Evolutionary conservation across 78 protist species (phyloP), one percentile per base, ranked within the genome.

Genomic region (Pigoraptor vietnamica): DNA sequence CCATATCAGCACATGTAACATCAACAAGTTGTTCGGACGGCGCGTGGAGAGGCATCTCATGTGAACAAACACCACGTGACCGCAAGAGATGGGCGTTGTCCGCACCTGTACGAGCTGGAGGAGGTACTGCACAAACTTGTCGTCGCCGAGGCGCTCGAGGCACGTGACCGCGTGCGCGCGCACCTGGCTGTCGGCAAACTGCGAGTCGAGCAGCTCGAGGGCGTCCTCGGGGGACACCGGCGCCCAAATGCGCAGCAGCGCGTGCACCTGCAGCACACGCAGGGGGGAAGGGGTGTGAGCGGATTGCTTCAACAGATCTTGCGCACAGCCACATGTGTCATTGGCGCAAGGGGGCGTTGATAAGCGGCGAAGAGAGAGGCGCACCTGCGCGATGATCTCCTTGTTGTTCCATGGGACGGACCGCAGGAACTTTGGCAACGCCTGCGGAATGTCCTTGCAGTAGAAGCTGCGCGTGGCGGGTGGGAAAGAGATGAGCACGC

Each of bases 361-460:
- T 10, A 0, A 33, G n/a, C 24, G 2, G 67, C 86, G 29, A 10
- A 40, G 92, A 9, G 92, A 94, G n/a, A n/a, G n/a, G n/a, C n/a
- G n/a, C n/a, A n/a, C n/a, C 38, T 95, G 98, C 25, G 39, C 94
- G 25, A 97, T 97, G 14, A 92, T 94, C 0, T 24, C 24, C 6
- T 97, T 94, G 25, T 88, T 36, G 37, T 33, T 67, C 99, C 98
- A 97, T 24, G 84, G 89, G 38, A 97, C 98, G 32, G 97, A 56
- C 29, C 55, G 95, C 82, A 97, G 92, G 29, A 97, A 81, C 94
- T 97, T 95, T 32, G 99, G 96, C 40, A 97, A 93, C 6, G 96
- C 93, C 34, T 40, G 1, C 48, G 95, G 92, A 0, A 91, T 21
- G 40, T 21, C 25, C 34, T 2, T 0, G 83, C 0, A 1, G 92